Conservation (phyloP, 169 alveolate species). For the Cryptosporidium sp. region DNA sequence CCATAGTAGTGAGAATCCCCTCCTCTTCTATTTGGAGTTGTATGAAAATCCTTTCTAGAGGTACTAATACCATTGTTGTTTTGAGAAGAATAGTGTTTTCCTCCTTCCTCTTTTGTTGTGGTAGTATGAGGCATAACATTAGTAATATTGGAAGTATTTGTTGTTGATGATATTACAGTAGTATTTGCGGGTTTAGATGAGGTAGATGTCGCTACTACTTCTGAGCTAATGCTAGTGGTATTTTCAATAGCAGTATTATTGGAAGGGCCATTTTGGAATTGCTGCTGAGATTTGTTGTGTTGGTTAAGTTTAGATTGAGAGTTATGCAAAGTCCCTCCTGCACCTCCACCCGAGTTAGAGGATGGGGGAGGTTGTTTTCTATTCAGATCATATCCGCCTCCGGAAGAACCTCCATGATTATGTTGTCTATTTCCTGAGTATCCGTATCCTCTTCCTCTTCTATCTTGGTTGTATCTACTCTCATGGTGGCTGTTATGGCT, state of each 20-base stretch:
- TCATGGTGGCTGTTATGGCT: neutral
- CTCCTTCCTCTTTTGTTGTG: neutral
- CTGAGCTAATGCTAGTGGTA: neutral
- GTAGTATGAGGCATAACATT: neutral
- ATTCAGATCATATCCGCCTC: neutral
- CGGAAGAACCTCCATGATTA: neutral
- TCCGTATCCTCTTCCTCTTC: conserved; percentile 34
- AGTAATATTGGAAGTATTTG: neutral
- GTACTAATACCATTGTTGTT: neutral
- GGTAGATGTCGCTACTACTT: neutral
- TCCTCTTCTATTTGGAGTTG: neutral
- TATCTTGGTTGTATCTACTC: conserved; percentile 16
- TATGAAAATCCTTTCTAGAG: neutral
- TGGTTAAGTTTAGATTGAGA: neutral
- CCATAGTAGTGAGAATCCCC: conserved; percentile 1
- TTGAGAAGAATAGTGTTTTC: neutral
- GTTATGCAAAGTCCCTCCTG: neutral
- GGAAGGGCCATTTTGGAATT: neutral
- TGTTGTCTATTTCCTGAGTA: conserved; percentile 9
- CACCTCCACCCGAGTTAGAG: neutral
- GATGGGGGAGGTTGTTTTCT: conserved; percentile 15
- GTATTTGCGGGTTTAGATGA: neutral
- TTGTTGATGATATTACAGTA: neutral
- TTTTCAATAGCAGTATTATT: neutral
- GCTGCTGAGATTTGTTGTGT: neutral